A percentile compares a stretch with the other conserved stretches of the same genome.
These are phyloP conservation scores for Didymella arachidicola DNA, from an alignment of 2,329 filamentous ascomycete species.

Conservation along the genomic window DNA sequence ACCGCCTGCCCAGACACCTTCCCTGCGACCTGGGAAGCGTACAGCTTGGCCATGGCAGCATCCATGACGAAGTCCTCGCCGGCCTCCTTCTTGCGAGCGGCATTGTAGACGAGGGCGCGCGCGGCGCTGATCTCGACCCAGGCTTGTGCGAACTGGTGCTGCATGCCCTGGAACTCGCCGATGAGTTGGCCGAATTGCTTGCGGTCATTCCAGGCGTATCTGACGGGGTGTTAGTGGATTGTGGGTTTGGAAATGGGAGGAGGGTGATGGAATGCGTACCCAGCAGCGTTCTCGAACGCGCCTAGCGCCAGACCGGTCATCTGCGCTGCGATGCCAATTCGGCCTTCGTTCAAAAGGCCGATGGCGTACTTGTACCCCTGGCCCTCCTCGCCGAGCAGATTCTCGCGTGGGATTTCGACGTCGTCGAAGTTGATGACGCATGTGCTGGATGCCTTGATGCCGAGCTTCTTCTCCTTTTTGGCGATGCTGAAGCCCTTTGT, in stretches of 20 bases:
- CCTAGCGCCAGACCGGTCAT: slow-evolving; percentile 97
- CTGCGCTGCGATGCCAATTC: slow-evolving; percentile 97
- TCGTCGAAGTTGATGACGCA: slow-evolving; percentile 98
- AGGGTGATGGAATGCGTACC: slow-evolving; percentile 57
- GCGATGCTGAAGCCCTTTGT: slow-evolving; percentile 90
- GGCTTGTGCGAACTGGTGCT: slow-evolving; percentile 96
- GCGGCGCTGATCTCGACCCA: slow-evolving; percentile 94
- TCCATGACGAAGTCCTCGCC: slow-evolving; percentile 95
- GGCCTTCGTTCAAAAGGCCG: slow-evolving; percentile 89
- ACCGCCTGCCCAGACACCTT: slow-evolving; percentile 85
- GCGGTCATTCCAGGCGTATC: slow-evolving; percentile 97
- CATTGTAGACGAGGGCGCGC: slow-evolving; percentile 92
- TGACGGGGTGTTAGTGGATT: slow-evolving; percentile 35
- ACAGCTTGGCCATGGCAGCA: slow-evolving; percentile 98
- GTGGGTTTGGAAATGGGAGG: not conserved
- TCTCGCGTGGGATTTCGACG: slow-evolving; percentile 85
- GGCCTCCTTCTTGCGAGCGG: slow-evolving; percentile 96
- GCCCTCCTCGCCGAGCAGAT: slow-evolving; percentile 86
- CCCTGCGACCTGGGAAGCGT: slow-evolving; percentile 89
- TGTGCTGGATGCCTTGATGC: slow-evolving; percentile 93
- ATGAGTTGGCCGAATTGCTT: slow-evolving; percentile 94
- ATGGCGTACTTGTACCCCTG: slow-evolving; percentile 99
- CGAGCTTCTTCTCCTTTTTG: slow-evolving; percentile 99
- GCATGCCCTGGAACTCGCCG: slow-evolving; percentile 98
- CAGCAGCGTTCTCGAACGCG: slow-evolving; percentile 92